Evolutionary conservation across 23 red algal genomes (phyloP), one percentile per base, ranked within the genome.

Genomic region (Pyropia yezoensis): DNA sequence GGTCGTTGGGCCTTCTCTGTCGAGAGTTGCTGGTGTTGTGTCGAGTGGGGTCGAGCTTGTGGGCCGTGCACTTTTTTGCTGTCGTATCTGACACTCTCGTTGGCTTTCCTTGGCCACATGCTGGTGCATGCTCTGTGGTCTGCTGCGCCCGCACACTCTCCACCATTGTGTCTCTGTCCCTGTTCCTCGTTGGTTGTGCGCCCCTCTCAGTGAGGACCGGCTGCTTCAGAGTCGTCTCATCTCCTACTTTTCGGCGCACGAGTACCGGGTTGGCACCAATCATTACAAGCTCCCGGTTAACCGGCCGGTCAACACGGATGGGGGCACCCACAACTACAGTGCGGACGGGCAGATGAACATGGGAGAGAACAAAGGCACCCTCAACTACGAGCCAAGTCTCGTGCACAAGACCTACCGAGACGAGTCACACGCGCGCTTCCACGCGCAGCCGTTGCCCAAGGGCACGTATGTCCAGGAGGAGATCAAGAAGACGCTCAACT

Each of bases 181-280:
- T 12, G 9, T 13, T 6, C 39, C 11, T 7, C 12, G 39, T 47
- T 8, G 39, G 39, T 47, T 3, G 39, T 47, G 39, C 30, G 30
- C 9, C 11, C 6, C 9, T 7, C 3, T 7, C 9, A 47, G 59
- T 19, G 73, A 77, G 29, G 73, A 77, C 60, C 60, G 73, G 15
- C 39, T 95, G 74, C 66, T 95, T 26, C 89, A 95, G 69, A 75
- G 70, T 2, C 80, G 89, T 7, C 75, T 95, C 14, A 65, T 95
- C 33, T 87, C 79, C 1, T 93, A 93, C 58, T 60, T 68, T 12
- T 83, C 89, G 22, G 80, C 88, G 39, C 88, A 93, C 65, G 62
- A 62, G 50, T 78, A 93, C 62, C 80, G 88, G 18, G 61, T 79
- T 1, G 88, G 88, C 24, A 67, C 80, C 3, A 95, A 95, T 52